phyloP scores from a whole-genome alignment of 2,329 filamentous ascomycete genomes.

The Orbilia ellipsospora region DNA sequence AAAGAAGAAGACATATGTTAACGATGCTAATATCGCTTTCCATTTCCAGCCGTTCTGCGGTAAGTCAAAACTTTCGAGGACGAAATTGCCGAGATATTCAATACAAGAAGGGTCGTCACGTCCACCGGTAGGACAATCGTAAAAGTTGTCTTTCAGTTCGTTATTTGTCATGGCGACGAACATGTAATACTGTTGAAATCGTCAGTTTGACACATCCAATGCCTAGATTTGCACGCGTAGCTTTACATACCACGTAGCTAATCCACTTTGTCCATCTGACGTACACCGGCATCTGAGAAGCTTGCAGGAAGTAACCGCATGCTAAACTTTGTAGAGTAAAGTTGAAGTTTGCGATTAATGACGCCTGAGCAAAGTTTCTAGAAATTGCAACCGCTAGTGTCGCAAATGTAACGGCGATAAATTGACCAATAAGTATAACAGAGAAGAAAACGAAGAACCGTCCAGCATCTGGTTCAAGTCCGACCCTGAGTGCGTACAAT shows the following conservation, averaged over 20 bases:
- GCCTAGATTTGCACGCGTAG: too few relatives aligned
- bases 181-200: slow-evolving; percentile 70
- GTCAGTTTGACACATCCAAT: too few relatives aligned
- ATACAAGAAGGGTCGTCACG: slow-evolving; percentile 71
- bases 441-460: slow-evolving; percentile 80
- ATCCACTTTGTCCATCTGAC: slow-evolving; percentile 81
- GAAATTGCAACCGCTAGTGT: slow-evolving; percentile 74
- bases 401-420: slow-evolving; percentile 78
- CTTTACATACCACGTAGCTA: slow-evolving; percentile 68
- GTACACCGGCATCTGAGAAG: slow-evolving; percentile 78
- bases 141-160: slow-evolving; percentile 78
- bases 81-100: slow-evolving; percentile 75
- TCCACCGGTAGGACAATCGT: slow-evolving; percentile 77
- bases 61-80: slow-evolving; percentile 76
- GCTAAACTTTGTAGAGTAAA: slow-evolving; percentile 80
- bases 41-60: slow-evolving; percentile 73
- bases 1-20: slow-evolving; percentile 74
- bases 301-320: slow-evolving; percentile 81
- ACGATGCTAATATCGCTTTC: slow-evolving; percentile 72
- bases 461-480: slow-evolving; percentile 72
- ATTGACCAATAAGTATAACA: slow-evolving; percentile 76
- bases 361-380: slow-evolving; percentile 76
- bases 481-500: slow-evolving; percentile 72
- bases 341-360: slow-evolving; percentile 76
- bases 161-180: slow-evolving; percentile 78